Base-by-base conservation (phyloP, 192 early-diverging fungal species). In the Backusella circina region DNA sequence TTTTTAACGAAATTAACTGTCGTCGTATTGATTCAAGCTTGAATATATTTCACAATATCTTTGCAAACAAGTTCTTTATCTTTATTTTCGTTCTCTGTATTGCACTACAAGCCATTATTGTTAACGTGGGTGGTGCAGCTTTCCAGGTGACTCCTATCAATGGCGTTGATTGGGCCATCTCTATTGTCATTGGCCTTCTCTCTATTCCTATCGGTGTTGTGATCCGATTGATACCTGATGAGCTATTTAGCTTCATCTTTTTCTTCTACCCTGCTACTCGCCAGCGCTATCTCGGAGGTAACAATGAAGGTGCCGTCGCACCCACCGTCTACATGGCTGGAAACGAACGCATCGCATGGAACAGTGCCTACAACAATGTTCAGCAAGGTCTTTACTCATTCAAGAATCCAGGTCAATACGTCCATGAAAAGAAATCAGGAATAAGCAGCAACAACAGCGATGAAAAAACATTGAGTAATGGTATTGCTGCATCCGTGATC, bases 1-100 rank as follows among this genome's bases (percentile, higher is more conserved):
- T 96, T 36, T 95, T 96, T 75, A 95, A 94, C 86, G 90, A 95
- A 85, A 87, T 97, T 86, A 97, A 96, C 84, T 91, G 88, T 77
- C 93, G 94, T 30, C 86, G 89, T 32, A 83, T 93, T 67, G 88
- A 91, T 79, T 88, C 88, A 67, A 88, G 91, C 50, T 66, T 96
- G 67, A 99, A 99, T 81, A 91, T 98, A 72, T 96, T 99, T 85
- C 81, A 88, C 67, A 88, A 91, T 71, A 88, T 98, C 64, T 78
- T 77, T 18, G 83, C 83, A 50, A 99, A 99, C 86, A 74, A 69
- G 39, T 94, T 93, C 78, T 99, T 99, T 71, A 71, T 93, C 10
- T 73, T 76, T 38, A 97, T 99, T 50, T 86, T 97, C 57, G 51
- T 93, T 35, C 84, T 94, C 51, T 92, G 92, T 41, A 83, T 93